Evolutionary conservation across 345 rosid genomes (phyloP), one percentile per base, ranked within the genome.

Genomic region (Isatis tinctoria): DNA sequence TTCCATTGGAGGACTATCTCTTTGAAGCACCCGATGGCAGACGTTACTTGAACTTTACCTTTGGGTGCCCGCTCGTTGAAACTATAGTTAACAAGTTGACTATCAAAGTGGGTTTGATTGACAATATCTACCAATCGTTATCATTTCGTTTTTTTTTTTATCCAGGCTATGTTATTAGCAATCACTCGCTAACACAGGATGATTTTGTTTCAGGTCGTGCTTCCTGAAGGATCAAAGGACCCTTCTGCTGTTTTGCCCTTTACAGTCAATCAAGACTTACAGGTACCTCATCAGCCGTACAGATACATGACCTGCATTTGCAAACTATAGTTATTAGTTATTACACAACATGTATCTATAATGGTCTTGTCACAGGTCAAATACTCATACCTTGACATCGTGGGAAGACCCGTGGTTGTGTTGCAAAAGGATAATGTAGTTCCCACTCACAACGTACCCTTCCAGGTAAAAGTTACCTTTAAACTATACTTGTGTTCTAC

Each of bases 141-240:
- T 52, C 14, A 4, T 16, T 57, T 14, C 17, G 17, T 41, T 8
- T 17, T 17, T 10, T 22, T 28, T 6, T 11, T 0, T 61, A 20
- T 69, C 60, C 48, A 6, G 14, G 14, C 47, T 70, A 24, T 72
- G 48, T 51, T 48, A 16, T 60, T 43, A 8, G 54, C 16, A 51
- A 58, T 35, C 65, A 18, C 18, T 65, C 28, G 30, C 39, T 72
- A 47, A 77, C 60, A n/a, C 51, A 49, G 41, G 41, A 74, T 67
- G n/a, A 75, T 59, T 47, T 69, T n/a, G n/a, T 80, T 79, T 70
- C 88, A 92, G 99, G 90, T 96, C 47, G 98, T 89, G 71, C 82
- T 96, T 82, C 98, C 98, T 17, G 97, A 96, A 82, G 99, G 98
- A 82, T 89, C 98, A 40, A 83, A 86, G 77, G 93, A 85, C 66